Base-by-base conservation (phyloP, 148 eudicot species). In the Gaultheria prostrata region DNA sequence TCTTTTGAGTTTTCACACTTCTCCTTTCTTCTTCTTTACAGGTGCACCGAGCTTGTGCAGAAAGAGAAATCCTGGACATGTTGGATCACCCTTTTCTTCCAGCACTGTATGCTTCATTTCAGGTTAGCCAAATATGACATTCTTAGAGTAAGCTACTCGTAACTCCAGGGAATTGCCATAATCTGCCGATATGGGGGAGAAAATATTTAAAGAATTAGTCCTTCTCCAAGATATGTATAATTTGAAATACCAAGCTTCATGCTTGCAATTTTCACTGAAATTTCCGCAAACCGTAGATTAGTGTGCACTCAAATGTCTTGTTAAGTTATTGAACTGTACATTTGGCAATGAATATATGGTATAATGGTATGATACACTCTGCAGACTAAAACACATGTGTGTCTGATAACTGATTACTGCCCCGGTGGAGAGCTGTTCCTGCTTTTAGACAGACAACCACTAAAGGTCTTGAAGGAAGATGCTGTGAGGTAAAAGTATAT, bases 1-100 rank as follows among this genome's bases (percentile, higher is more conserved):
- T 28, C 17, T 67, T 5, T 67, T 67, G 13, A 11, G n/a, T 28
- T 30, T 30, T 13, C 35, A 28, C 72, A 67, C 12, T 17, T 17
- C 33, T 30, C 17, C 30, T 67, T 67, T 67, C 17, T 26, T 76
- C 21, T 24, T 76, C 56, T 8, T 78, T 83, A 83, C 87, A 97
- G 99, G 99, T 97, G 72, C 99, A 97, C 77, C 91, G 99, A 88
- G 99, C 99, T 86, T 95, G 98, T 84, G 98, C 96, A 26, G 99
- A 97, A 86, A 93, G 99, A 90, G 98, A 97, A 84, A 97, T 97
- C 84, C 91, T 95, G 21, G 94, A 95, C 86, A 91, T 88, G 89
- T 83, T 97, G 87, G 99, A 97, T 85, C 99, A 97, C 83, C 99
- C 99, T 84, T 97, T 97, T 89, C 98, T 97, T 86, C 99, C 99